These are phyloP conservation scores for Smallanthus sonchifolius DNA, from an alignment of 129 eudicot species.

Conservation along the genomic window DNA sequence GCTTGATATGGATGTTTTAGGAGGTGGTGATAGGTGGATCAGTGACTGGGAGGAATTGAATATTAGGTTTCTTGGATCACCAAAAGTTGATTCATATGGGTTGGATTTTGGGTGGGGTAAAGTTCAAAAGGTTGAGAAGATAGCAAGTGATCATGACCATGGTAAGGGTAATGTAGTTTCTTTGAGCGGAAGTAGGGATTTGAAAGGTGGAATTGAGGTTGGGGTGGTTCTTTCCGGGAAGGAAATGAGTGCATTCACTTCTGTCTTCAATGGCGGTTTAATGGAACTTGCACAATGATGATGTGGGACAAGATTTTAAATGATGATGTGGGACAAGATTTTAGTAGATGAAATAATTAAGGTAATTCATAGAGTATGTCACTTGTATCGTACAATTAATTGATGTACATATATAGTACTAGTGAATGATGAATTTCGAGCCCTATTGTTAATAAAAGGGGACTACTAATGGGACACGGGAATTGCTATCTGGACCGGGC, in stretches of 20 bases:
- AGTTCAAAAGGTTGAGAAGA: conserved; percentile 41
- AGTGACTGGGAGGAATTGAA: conserved; percentile 33
- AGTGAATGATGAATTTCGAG: too few species aligned
- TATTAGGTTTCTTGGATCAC: conserved; percentile 46
- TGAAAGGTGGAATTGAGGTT: conserved; percentile 46
- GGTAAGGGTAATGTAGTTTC: conserved; percentile 24
- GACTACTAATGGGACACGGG: too few species aligned
- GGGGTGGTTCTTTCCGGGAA: conserved; percentile 35
- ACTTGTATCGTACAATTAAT: too few species aligned
- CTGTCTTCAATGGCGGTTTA: conserved; percentile 28
- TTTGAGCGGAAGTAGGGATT: conserved; percentile 34
- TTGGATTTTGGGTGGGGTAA: conserved; percentile 52
- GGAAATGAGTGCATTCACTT: conserved; percentile 29
- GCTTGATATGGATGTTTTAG: conserved; percentile 34
- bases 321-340: neutral
- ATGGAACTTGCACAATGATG: conserved; percentile 12
- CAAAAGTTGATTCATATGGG: conserved; percentile 46
- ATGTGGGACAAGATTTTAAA: neutral
- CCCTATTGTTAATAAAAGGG: too few species aligned
- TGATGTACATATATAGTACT: too few species aligned
- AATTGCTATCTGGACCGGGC: too few species aligned
- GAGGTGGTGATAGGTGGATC: conserved; percentile 42
- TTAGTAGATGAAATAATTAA: too few species aligned
- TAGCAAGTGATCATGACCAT: conserved; percentile 18
- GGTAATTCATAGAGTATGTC: too few species aligned